Evolutionary conservation across 139 green algal genomes (phyloP), one percentile per base, ranked within the genome.

Genomic region (Coccomyxa sp.): DNA sequence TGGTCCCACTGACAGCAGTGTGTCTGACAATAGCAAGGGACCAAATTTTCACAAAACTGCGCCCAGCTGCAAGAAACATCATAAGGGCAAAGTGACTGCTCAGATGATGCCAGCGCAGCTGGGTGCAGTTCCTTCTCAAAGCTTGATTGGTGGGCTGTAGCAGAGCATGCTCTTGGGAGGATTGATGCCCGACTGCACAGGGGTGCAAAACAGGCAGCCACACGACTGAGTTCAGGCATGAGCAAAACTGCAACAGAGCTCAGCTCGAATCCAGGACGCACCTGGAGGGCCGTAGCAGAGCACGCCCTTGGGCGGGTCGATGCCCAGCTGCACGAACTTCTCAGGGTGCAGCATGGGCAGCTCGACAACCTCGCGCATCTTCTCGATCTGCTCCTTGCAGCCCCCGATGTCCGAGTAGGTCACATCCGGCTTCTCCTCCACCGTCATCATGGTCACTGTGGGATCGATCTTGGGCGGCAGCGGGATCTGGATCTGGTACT

Each of bases 401-500:
- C 96, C 96, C 54, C 96, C 96, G 50, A 99, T 97, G 85, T 99
- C 95, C 39, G 75, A 86, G 88, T 98, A 98, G 6, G 95, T 98
- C 54, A 99, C 89, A 78, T 99, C 94, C 6, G 95, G 96, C 88
- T 99, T 99, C 92, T 98, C 94, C 86, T 99, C 95, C 70, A 99
- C 97, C 7, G 95, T 99, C 97, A 99, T 99, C 97, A 99, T 99
- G 40, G 97, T 99, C 22, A 99, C 97, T 69, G 82, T 95, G 37
- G 97, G 92, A 79, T 99, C 97, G 74, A 99, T 99, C 83, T 98
- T 98, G 58, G 97, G 96, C 14, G 97, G 97, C 68, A 99, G 89
- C 6, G 97, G 97, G 55, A 99, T 98, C 83, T 99, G 95, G 29
- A 95, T 95, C 83, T 97, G 94, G 83, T 99, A 99, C 83, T 99